Percentiles rank a stretch among this genome's conserved stretches.
Conservation (phyloP, 768 basidiomycete genomes). For the Macrolepiota albuminosa region DNA sequence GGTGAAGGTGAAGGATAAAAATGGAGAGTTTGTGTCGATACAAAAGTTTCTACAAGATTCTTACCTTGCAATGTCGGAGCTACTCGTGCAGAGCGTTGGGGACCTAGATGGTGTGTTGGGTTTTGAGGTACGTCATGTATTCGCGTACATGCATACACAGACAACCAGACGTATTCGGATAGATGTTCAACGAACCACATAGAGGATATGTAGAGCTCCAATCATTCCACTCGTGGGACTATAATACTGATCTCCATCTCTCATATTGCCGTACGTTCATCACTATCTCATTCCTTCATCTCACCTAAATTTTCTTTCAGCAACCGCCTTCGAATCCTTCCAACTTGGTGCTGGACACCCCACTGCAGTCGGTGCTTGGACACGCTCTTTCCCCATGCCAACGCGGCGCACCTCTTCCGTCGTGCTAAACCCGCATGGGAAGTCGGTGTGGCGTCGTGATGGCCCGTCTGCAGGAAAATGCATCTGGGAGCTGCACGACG, state of each 20-base stretch:
- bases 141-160: neutral
- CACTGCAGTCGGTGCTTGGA: conserved; percentile 73
- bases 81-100: conserved; percentile 62
- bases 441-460: conserved; percentile 66
- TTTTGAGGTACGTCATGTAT: conserved; percentile 62
- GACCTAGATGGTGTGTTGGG: conserved; percentile 79
- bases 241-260: conserved; percentile 92
- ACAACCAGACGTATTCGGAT: neutral
- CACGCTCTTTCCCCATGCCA: conserved; percentile 85
- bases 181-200: conserved; percentile 96
- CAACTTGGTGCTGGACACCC: conserved; percentile 88
- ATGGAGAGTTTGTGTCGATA: conserved; percentile 52
- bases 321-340: conserved; percentile 85
- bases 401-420: conserved; percentile 58
- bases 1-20: conserved; percentile 44
- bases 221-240: conserved; percentile 84
- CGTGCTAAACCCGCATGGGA: conserved; percentile 54
- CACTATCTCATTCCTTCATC: neutral
- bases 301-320: conserved; percentile 28
- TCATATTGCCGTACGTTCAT: conserved; percentile 58
- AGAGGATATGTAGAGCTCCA: conserved; percentile 83
- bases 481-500: conserved; percentile 79
- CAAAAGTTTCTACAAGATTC: conserved; percentile 81
- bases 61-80: conserved; percentile 74
- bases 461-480: conserved; percentile 86